Base-by-base conservation (phyloP, 352 stramenopile genomes). In the Globisporangium takayamanum region DNA sequence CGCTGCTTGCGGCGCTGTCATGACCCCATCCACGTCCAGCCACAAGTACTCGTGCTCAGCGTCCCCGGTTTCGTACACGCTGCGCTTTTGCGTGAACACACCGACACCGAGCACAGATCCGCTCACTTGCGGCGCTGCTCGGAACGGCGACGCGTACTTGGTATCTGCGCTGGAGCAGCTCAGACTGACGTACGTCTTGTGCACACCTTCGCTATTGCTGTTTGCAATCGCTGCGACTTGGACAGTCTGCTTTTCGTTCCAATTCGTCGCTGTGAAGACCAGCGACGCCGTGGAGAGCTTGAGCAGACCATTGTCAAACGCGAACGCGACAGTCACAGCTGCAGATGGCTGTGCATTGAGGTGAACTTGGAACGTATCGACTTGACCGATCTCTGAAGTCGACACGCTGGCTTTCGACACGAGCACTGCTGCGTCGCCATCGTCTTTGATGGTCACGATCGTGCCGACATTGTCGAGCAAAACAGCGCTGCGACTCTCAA, bases 371-470 rank as follows among this genome's bases (percentile, higher is more conserved):
- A 88, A 77, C 10, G 22, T 62, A 60, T 91, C 80, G 5, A 50
- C 48, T 56, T 88, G 78, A 2, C 80, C 78, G 36, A 91, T 84
- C 62, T 91, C 78, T 15, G 80, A 89, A 3, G 80, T 53, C 0
- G 78, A 88, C 16, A 89, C 30, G 54, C 74, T 88, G 4, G 71
- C 69, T 57, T 89, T 91, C 1, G 74, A 76, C n/a, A 91, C 42
- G 11, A 91, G 50, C 10, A 91, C 68, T 0, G 80, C 80, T 3
- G 80, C 53, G 56, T 91, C 80, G 1, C 65, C 66, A 46, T 91
- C 80, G 15, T 91, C 80, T 53, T 69, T 53, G 54, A 91, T 91
- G 0, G 76, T 78, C 46, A 91, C 80, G 50, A 91, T 76, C 16
- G 80, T 74, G 0, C 78, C 74, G 20, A 91, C 64, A 55, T 86